Percentiles rank a stretch among this genome's conserved stretches.
phyloP scores from a whole-genome alignment of 2,329 filamentous ascomycete genomes.

The Stemphylium lycopersici region DNA sequence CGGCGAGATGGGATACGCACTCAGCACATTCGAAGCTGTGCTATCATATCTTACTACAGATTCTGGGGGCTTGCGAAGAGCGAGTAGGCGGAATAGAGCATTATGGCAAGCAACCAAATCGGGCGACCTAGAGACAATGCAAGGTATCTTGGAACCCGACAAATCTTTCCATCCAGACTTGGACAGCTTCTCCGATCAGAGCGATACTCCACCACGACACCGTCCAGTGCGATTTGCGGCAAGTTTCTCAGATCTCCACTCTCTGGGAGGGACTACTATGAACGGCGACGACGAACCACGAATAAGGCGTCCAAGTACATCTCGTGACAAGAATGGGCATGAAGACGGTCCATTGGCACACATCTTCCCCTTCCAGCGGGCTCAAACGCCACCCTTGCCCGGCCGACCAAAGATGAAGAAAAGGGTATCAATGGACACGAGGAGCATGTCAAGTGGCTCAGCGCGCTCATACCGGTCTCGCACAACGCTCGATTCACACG shows the following conservation, averaged over 20 bases:
- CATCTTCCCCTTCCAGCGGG: slow-evolving; percentile 87
- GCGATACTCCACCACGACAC: slow-evolving; percentile 25
- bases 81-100: slow-evolving; percentile 82
- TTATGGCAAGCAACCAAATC: slow-evolving; percentile 85
- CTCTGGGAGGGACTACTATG: slow-evolving; percentile 34
- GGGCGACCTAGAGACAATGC: slow-evolving; percentile 78
- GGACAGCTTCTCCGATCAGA: slow-evolving; percentile 38
- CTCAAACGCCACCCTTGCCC: slow-evolving; percentile 55
- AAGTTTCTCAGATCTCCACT: slow-evolving; percentile 36
- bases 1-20: slow-evolving; percentile 92
- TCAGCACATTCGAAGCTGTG: slow-evolving; percentile 96
- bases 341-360: slow-evolving; percentile 67
- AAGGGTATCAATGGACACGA: slow-evolving; percentile 83
- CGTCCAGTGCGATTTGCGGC: slow-evolving; percentile 43
- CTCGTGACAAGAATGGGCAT: slow-evolving; percentile 21
- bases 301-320: slow-evolving; percentile 27
- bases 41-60: slow-evolving; percentile 84
- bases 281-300: slow-evolving; percentile 39
- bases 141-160: slow-evolving; percentile 77
- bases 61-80: slow-evolving; percentile 79
- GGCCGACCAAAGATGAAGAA: slow-evolving; percentile 68
- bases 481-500: slow-evolving; percentile 67
- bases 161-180: slow-evolving; percentile 47
- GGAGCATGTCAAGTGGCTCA: slow-evolving; percentile 87
- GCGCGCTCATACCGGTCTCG: slow-evolving; percentile 82